Evolutionary conservation across 106 monocot species (phyloP).

Genomic region (Dendrobium huoshanense): DNA sequence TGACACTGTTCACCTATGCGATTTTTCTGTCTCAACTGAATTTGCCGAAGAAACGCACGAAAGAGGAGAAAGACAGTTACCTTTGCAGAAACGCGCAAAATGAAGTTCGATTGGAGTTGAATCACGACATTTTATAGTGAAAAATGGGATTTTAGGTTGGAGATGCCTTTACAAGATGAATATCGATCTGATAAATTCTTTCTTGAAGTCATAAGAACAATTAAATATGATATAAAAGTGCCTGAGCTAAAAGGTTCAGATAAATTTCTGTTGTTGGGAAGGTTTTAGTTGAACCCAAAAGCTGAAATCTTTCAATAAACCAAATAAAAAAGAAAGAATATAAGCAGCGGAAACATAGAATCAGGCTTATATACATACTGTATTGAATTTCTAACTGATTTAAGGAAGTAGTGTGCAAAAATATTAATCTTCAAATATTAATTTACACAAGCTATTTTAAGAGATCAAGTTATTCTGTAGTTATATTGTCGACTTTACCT

Average conservation of each 20-base stretch:
- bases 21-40: too few species aligned
- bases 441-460: neutral
- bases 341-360: neutral
- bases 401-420: neutral
- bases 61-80: too few species aligned
- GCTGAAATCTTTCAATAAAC: neutral
- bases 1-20: too few species aligned
- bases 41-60: too few species aligned
- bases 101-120: too few species aligned
- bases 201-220: neutral
- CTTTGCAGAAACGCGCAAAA: too few species aligned
- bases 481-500: slow-evolving; percentile 30
- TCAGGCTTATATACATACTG: neutral
- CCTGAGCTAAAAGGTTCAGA: neutral
- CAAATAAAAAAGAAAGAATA: neutral
- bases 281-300: neutral
- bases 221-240: too few species aligned
- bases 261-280: neutral
- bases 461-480: neutral
- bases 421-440: neutral
- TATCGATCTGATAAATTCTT: neutral
- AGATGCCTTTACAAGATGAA: neutral
- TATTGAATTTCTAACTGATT: neutral
- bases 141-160: too few species aligned
- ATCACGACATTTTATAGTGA: too few species aligned